A percentile compares a stretch with the other conserved stretches of the same genome.
phyloP scores from a whole-genome alignment of 768 basidiomycete genomes.

The Kwoniella dendrophila region DNA sequence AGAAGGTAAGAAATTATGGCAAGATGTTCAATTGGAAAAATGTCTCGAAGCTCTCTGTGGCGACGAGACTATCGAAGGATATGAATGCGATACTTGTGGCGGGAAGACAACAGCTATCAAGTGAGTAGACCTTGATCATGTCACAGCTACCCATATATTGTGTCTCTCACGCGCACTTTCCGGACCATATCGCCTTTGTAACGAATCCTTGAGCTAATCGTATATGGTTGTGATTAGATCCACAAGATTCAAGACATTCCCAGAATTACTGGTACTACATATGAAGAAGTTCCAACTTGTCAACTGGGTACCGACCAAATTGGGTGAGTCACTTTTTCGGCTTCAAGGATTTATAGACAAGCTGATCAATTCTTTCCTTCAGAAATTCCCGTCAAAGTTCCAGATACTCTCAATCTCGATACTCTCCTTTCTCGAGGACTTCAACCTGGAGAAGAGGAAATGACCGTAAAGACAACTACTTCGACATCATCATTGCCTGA shows the following conservation, averaged over 20 bases:
- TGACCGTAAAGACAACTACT: constrained; percentile 60
- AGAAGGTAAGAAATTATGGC: constrained; percentile 68
- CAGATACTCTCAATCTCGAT: constrained; percentile 68
- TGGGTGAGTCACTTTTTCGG: constrained; percentile 69
- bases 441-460: constrained; percentile 68
- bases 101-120: constrained; percentile 71
- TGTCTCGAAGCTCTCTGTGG: constrained; percentile 60
- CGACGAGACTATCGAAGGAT: constrained; percentile 61
- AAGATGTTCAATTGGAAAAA: constrained; percentile 64
- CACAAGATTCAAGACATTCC: constrained; percentile 79
- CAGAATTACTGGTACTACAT: constrained; percentile 82
- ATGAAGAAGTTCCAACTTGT: constrained; percentile 92
- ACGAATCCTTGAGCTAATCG: neutral
- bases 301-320: constrained; percentile 94
- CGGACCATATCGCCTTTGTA: neutral
- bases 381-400: constrained; percentile 85
- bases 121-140: too few relatives aligned
- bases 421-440: constrained; percentile 71
- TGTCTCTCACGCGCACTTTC: too few relatives aligned
- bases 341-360: neutral
- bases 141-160: too few relatives aligned
- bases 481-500: constrained; percentile 61
- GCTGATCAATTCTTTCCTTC: constrained; percentile 18
- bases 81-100: constrained; percentile 74
- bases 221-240: constrained; percentile 60